Evolutionary conservation across 495 filamentous ascomycete genomes (phyloP).

Genomic region (Hypoxylon fragiforme): DNA sequence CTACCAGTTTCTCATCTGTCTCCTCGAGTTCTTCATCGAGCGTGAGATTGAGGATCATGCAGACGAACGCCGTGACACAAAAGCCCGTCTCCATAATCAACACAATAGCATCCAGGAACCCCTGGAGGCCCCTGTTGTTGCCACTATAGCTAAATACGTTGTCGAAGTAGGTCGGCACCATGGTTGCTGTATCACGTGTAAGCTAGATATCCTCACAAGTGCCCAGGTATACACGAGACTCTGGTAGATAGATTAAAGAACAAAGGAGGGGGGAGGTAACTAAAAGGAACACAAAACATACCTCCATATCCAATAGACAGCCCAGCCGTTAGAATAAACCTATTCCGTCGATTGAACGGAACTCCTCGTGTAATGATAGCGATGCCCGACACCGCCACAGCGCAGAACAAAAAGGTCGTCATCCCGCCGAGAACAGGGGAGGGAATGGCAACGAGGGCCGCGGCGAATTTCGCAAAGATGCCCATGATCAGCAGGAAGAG

Average conservation of each 20-base stretch:
- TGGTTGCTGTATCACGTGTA: slow-evolving; percentile 58
- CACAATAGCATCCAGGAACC: slow-evolving; percentile 80
- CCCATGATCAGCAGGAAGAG: slow-evolving; percentile 88
- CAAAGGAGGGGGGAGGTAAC: too few species aligned
- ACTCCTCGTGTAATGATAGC: slow-evolving; percentile 75
- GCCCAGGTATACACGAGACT: too few species aligned
- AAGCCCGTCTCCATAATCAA: slow-evolving; percentile 83
- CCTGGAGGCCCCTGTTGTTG: slow-evolving; percentile 68
- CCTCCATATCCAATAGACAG: slow-evolving; percentile 73
- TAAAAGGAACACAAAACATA: not conserved
- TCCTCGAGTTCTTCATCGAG: slow-evolving; percentile 73
- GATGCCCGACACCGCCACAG: slow-evolving; percentile 84
- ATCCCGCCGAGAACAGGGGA: slow-evolving; percentile 83
- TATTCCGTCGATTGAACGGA: slow-evolving; percentile 80
- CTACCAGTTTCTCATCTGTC: slow-evolving; percentile 30
- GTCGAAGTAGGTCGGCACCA: slow-evolving; percentile 77
- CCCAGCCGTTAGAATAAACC: slow-evolving; percentile 83
- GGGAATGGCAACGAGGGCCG: slow-evolving; percentile 81
- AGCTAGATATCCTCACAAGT: too few species aligned
- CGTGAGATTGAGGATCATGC: slow-evolving; percentile 72
- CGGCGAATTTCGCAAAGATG: slow-evolving; percentile 91
- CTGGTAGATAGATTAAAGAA: too few species aligned
- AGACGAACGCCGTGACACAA: slow-evolving; percentile 69
- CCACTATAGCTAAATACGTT: slow-evolving; percentile 75
- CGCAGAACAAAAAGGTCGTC: slow-evolving; percentile 88